Conservation (phyloP, 345 rosid genomes). For the Salix udensis region DNA sequence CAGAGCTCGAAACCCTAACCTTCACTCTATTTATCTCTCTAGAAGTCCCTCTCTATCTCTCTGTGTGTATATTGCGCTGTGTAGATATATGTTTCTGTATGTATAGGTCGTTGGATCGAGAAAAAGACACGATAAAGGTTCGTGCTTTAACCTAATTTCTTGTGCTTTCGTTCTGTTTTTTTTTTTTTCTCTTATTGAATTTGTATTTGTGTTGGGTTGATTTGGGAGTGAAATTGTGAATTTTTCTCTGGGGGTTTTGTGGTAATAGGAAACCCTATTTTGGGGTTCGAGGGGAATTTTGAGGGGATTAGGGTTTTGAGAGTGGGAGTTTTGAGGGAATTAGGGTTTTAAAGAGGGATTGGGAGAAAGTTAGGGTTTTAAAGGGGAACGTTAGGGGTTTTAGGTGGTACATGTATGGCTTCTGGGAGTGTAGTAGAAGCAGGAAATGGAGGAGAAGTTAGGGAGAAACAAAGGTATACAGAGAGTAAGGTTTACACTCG, state of each 20-base stretch:
- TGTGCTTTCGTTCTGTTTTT: not conserved
- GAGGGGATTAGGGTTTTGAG: not conserved
- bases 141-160: not conserved
- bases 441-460: slow-evolving; percentile 35
- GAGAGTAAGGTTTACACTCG: slow-evolving; percentile 75
- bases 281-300: not conserved
- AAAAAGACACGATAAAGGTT: not conserved
- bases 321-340: not conserved
- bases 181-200: not conserved
- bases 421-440: slow-evolving; percentile 71
- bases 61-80: not conserved
- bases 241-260: not conserved
- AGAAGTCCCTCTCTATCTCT: not conserved
- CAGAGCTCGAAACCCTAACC: slow-evolving; percentile 20
- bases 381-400: slow-evolving; percentile 36
- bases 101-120: slow-evolving; percentile 12
- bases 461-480: slow-evolving; percentile 58
- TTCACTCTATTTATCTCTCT: not conserved
- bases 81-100: not conserved
- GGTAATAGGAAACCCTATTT: not conserved
- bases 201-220: not conserved
- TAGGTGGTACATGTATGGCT: slow-evolving; percentile 74
- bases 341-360: not conserved
- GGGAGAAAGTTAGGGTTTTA: slow-evolving; percentile 26
- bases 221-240: not conserved